Evolutionary conservation across 208 protist species (phyloP).

Genomic region (Hexamita inflata): DNA sequence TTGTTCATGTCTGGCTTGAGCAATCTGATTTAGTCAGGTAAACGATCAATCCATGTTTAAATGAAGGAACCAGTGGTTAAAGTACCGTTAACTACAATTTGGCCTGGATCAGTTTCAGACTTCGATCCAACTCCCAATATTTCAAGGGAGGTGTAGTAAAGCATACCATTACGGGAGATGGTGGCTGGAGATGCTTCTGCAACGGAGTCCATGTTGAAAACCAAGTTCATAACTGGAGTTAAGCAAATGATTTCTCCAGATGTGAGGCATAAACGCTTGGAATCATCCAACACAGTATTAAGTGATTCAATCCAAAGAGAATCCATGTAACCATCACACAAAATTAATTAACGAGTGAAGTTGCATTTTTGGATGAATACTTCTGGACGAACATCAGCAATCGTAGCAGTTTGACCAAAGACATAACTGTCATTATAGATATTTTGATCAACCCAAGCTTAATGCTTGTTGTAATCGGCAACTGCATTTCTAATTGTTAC

Average conservation of each 20-base stretch:
- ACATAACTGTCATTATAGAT: slow-evolving; percentile 3
- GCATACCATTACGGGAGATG: slow-evolving; percentile 75
- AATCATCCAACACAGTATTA: slow-evolving; percentile 95
- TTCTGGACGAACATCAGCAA: slow-evolving; percentile 90
- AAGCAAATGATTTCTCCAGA: slow-evolving; percentile 52
- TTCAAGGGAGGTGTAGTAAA: neutral
- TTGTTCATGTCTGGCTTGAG: neutral
- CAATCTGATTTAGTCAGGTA: slow-evolving; percentile 21
- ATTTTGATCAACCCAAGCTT: neutral
- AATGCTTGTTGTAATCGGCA: slow-evolving; percentile 34
- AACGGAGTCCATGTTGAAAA: slow-evolving; percentile 79
- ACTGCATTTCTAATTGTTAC: slow-evolving; percentile 60
- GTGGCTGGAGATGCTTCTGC: slow-evolving; percentile 88
- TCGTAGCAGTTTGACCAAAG: neutral
- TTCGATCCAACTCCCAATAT: neutral
- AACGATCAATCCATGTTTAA: slow-evolving; percentile 27
- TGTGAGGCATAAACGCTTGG: slow-evolving; percentile 86
- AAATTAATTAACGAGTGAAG: slow-evolving; percentile 70
- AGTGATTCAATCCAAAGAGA: slow-evolving; percentile 95
- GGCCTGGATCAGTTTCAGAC: neutral
- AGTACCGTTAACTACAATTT: neutral
- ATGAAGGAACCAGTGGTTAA: neutral
- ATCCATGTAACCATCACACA: slow-evolving; percentile 90
- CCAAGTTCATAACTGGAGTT: slow-evolving; percentile 55
- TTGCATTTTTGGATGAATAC: slow-evolving; percentile 90